Evolutionary conservation across 225 moss, liverwort and hornwort species (phyloP).

Genomic region (Marchantia paleacea): DNA sequence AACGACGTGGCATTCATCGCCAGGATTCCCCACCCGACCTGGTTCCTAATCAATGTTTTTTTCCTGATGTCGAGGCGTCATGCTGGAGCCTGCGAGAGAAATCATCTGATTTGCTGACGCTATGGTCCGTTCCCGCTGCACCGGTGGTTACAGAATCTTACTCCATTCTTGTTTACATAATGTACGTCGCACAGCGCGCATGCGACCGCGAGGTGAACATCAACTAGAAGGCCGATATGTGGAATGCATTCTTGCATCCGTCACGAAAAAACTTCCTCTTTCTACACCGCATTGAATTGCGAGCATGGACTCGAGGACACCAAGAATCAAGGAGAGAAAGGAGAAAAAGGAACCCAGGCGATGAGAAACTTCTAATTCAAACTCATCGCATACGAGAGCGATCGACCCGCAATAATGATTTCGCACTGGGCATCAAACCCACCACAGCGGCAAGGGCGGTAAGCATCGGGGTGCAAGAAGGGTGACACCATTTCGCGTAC

Average conservation of each 20-base stretch:
- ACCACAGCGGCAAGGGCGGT: not conserved
- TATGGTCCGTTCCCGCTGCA: slow-evolving; percentile 8
- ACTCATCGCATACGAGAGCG: not conserved
- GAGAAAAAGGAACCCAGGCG: not conserved
- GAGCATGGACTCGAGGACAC: not conserved
- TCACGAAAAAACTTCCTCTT: slow-evolving; percentile 7
- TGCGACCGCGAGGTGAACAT: slow-evolving; percentile 2
- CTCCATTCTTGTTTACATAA: slow-evolving; percentile 16
- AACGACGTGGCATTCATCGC: slow-evolving; percentile 4
- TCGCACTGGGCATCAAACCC: not conserved
- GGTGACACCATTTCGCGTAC: slow-evolving; percentile 1
- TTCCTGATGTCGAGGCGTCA: slow-evolving; percentile 15
- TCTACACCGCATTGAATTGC: slow-evolving; percentile 10
- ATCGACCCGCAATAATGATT: not conserved
- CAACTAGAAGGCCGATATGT: slow-evolving; percentile 3
- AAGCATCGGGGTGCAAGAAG: not conserved
- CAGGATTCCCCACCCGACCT: slow-evolving; percentile 5
- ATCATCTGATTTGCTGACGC: slow-evolving; percentile 29
- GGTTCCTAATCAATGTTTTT: slow-evolving; percentile 4
- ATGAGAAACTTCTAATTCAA: not conserved
- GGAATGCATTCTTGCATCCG: slow-evolving; percentile 14
- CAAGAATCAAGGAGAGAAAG: not conserved
- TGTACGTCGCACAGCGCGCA: slow-evolving; percentile 12
- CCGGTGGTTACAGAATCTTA: not conserved
- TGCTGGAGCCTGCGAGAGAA: slow-evolving; percentile 20